These are phyloP conservation scores for Lentinula novae-zelandiae DNA, from an alignment of 1,284 basidiomycete species.

Conservation along the genomic window DNA sequence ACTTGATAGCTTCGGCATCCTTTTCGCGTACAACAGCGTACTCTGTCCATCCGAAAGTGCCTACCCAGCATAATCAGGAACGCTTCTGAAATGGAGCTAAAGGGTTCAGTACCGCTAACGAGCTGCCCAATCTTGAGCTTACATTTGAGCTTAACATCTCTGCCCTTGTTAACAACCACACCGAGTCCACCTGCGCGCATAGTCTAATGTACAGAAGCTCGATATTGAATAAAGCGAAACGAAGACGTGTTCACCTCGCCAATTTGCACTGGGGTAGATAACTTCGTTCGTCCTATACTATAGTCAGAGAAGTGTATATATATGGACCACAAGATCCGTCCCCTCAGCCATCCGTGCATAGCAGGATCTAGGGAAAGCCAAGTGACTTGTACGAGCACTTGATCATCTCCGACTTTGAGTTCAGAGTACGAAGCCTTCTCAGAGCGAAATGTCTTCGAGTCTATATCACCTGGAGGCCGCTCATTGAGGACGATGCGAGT, in stretches of 20 bases:
- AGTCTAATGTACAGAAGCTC: slow-evolving; percentile 23
- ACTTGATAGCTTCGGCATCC: slow-evolving; percentile 51
- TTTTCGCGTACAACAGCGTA: slow-evolving; percentile 64
- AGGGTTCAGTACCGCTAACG: slow-evolving; percentile 42
- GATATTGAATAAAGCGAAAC: neutral
- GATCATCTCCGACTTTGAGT: slow-evolving; percentile 50
- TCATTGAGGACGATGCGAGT: slow-evolving; percentile 72
- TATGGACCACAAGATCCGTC: neutral
- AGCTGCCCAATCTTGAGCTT: slow-evolving; percentile 67
- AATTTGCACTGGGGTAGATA: slow-evolving; percentile 76
- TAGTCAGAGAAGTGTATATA: neutral
- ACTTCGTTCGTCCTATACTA: slow-evolving; percentile 36
- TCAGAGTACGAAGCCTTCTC: slow-evolving; percentile 48
- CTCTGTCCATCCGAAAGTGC: slow-evolving; percentile 69
- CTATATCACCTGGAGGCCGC: slow-evolving; percentile 65
- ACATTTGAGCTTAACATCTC: slow-evolving; percentile 44
- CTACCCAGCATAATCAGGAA: neutral
- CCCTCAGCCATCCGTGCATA: slow-evolving; percentile 81
- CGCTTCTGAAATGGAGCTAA: neutral
- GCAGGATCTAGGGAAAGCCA: slow-evolving; percentile 82
- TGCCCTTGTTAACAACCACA: slow-evolving; percentile 59
- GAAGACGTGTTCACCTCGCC: slow-evolving; percentile 51
- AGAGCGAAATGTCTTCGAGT: slow-evolving; percentile 67
- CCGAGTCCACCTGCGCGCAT: slow-evolving; percentile 79
- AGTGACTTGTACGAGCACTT: slow-evolving; percentile 71